Evolutionary conservation across 202 grass and related monocot genomes (phyloP).

Genomic region (Musa balbisiana): DNA sequence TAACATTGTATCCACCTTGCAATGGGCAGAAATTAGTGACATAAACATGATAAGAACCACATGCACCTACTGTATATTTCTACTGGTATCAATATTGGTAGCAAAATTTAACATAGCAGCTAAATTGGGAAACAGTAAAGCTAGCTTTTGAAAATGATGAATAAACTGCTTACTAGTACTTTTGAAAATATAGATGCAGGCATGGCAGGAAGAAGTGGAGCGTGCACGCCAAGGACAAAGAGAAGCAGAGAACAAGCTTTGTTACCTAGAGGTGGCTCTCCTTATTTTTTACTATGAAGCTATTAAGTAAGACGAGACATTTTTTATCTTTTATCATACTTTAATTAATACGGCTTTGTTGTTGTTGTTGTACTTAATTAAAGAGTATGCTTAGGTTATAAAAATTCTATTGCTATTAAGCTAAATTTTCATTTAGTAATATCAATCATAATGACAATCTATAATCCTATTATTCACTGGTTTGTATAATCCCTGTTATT

Average conservation of each 20-base stretch:
- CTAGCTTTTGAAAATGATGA: background rate
- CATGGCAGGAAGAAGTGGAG: slow-evolving; percentile 97
- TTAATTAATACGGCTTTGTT: too few relatives aligned
- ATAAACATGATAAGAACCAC: too few relatives aligned
- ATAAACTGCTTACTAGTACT: background rate
- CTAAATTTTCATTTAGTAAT: too few relatives aligned
- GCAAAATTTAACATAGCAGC: background rate
- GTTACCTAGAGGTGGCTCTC: slow-evolving; percentile 57
- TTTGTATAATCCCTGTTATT: background rate
- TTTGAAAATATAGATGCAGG: slow-evolving; percentile 67
- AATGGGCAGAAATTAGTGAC: background rate
- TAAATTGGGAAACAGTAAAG: background rate
- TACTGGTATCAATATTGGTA: too few relatives aligned
- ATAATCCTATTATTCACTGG: background rate
- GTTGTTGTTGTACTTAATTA: too few relatives aligned
- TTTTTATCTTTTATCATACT: too few relatives aligned
- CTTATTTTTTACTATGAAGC: slow-evolving; percentile 24
- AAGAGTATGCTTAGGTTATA: too few relatives aligned
- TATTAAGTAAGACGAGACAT: too few relatives aligned
- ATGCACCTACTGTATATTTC: too few relatives aligned
- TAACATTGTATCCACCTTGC: background rate
- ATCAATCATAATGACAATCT: background rate
- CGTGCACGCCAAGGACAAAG: slow-evolving; percentile 86
- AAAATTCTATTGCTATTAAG: too few relatives aligned
- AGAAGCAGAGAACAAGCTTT: slow-evolving; percentile 87